These are phyloP conservation scores for Neoboletus magnificus DNA, from an alignment of 768 basidiomycete species.

Conservation along the genomic window DNA sequence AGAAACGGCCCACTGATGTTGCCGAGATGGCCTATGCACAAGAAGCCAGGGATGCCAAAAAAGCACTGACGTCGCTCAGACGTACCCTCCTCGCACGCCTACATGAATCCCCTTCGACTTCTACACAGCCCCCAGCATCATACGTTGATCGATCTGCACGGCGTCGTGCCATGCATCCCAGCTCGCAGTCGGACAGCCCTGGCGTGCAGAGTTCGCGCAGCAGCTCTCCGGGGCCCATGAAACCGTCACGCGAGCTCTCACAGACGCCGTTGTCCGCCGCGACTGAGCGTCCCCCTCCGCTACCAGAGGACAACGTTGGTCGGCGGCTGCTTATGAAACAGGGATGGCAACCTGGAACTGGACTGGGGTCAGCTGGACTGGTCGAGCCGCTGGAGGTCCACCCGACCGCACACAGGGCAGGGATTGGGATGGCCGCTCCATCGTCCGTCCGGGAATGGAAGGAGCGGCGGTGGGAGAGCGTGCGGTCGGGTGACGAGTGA, in stretches of 20 bases:
- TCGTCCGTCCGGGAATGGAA: slow-evolving; percentile 35
- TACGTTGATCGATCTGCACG: slow-evolving; percentile 74
- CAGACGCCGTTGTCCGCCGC: slow-evolving; percentile 21
- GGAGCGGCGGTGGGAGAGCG: slow-evolving; percentile 35
- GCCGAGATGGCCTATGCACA: slow-evolving; percentile 7
- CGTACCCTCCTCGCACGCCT: slow-evolving; percentile 59
- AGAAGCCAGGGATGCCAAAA: slow-evolving; percentile 52
- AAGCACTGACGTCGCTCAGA: slow-evolving; percentile 62
- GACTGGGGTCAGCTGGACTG: slow-evolving; percentile 37
- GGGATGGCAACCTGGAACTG: slow-evolving; percentile 69
- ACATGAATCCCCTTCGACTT: slow-evolving; percentile 11
- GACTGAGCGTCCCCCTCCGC: slow-evolving; percentile 34
- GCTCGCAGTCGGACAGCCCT: slow-evolving; percentile 51
- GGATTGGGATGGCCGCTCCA: slow-evolving; percentile 51
- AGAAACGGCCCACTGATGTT: slow-evolving; percentile 22
- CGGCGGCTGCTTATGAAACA: slow-evolving; percentile 66
- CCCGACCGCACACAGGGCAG: slow-evolving; percentile 43
- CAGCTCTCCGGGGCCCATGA: slow-evolving; percentile 17
- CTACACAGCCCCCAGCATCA: slow-evolving; percentile 14
- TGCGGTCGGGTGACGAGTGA: neutral
- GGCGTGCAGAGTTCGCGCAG: slow-evolving; percentile 37
- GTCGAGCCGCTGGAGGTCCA: slow-evolving; percentile 58
- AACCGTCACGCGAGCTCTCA: slow-evolving; percentile 13
- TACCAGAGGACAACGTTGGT: slow-evolving; percentile 61
- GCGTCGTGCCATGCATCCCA: slow-evolving; percentile 56